Percentiles rank a stretch among this genome's conserved stretches.
These are phyloP conservation scores for Brettanomyces bruxellensis DNA, from an alignment of 805 yeast species.

Conservation along the genomic window DNA sequence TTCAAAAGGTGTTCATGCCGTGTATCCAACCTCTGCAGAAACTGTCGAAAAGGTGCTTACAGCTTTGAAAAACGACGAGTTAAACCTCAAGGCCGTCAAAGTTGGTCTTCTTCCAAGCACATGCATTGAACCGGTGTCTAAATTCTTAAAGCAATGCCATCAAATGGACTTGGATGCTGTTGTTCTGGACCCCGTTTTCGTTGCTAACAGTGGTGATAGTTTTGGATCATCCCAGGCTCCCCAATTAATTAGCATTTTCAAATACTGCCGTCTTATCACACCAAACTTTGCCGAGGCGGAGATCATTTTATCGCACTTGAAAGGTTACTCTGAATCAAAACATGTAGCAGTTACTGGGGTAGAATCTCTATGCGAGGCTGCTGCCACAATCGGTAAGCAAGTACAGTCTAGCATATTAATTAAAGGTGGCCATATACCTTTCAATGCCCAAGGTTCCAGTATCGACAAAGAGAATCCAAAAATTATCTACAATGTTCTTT, in stretches of 20 bases:
- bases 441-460: slow-evolving; percentile 19
- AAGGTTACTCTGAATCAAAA: slow-evolving; percentile 20
- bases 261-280: slow-evolving; percentile 38
- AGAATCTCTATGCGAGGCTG: slow-evolving; percentile 28
- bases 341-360: slow-evolving; percentile 5
- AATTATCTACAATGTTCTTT: slow-evolving; percentile 7
- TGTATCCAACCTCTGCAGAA: slow-evolving; percentile 34
- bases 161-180: slow-evolving; percentile 16
- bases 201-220: slow-evolving; percentile 65
- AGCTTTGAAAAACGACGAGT: slow-evolving; percentile 40
- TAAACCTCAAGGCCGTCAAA: slow-evolving; percentile 60
- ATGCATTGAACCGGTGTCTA: slow-evolving; percentile 30
- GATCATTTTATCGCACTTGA: slow-evolving; percentile 23
- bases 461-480: slow-evolving; percentile 12
- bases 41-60: slow-evolving; percentile 42
- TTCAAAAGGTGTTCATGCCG: slow-evolving; percentile 34
- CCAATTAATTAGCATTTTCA: slow-evolving; percentile 9
- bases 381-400: slow-evolving; percentile 28
- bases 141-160: slow-evolving; percentile 6
- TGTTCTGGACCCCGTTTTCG: slow-evolving; percentile 79
- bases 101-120: slow-evolving; percentile 64
- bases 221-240: slow-evolving; percentile 35
- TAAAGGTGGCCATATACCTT: slow-evolving; percentile 79
- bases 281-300: slow-evolving; percentile 72
- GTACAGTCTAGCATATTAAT: slow-evolving; percentile 48